phyloP scores from a whole-genome alignment of 345 rosid species.

The Salix viminalis region DNA sequence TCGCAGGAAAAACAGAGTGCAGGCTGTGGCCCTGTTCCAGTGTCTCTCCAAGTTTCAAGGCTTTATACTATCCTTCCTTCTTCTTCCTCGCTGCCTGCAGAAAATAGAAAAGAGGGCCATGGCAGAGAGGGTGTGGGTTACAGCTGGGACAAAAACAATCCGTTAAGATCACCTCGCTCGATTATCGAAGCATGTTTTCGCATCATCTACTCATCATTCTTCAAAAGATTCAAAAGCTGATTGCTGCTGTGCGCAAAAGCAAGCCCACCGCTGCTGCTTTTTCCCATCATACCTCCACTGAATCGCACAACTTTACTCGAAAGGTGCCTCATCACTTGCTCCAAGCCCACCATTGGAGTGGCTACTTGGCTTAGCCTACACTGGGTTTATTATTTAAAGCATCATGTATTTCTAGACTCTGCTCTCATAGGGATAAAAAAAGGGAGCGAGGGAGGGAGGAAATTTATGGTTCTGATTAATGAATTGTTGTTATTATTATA shows the following conservation, averaged over 20 bases:
- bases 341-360: too few species aligned
- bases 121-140: slow-evolving; percentile 19
- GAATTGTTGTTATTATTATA: too few species aligned
- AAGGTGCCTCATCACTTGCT: background rate
- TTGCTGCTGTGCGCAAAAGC: slow-evolving; percentile 12
- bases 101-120: background rate
- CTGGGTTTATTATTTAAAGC: background rate
- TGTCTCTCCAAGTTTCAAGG: slow-evolving; percentile 8
- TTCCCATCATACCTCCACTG: slow-evolving; percentile 20
- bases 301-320: slow-evolving; percentile 4
- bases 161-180: slow-evolving; percentile 24
- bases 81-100: too few species aligned
- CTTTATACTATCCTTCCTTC: background rate
- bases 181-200: slow-evolving; percentile 20
- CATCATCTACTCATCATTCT: slow-evolving; percentile 45
- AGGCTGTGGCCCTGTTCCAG: background rate
- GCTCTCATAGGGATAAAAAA: too few species aligned
- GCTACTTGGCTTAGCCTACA: too few species aligned
- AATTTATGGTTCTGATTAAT: too few species aligned
- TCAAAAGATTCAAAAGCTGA: slow-evolving; percentile 41
- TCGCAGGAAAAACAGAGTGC: slow-evolving; percentile 8
- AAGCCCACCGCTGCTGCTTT: slow-evolving; percentile 8
- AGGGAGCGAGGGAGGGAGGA: too few species aligned
- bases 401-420: too few species aligned
- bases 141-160: slow-evolving; percentile 35